Evolutionary conservation across 2,329 filamentous ascomycete genomes (phyloP), one percentile per base, ranked within the genome.

Genomic region (Sclerotinia minor): DNA sequence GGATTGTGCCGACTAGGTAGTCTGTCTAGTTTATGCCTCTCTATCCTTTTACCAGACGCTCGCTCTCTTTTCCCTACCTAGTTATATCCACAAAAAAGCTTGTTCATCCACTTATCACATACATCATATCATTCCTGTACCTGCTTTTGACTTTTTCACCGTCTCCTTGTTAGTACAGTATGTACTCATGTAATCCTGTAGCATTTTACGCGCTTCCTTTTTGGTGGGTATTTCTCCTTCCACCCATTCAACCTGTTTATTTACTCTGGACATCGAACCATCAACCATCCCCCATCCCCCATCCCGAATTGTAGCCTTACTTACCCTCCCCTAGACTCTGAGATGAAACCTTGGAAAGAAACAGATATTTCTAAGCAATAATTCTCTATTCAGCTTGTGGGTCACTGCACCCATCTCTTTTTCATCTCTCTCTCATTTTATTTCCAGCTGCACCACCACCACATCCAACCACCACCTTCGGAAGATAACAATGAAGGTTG

Each of bases 401-500:
- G 35, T 55, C 53, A 15, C 13, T 55, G 53, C 15, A 55, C 59
- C 19, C 59, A 26, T 50, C 45, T 52, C 41, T 21, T 29, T 17
- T 29, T 15, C n/a, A 41, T 41, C 17, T 32, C 26, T 21, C 53
- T 13, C 60, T 19, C 53, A 55, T 57, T 21, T 13, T 21, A 38
- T 15, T 15, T 41, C 4, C 4, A 41, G 38, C 38, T 41, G 38
- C 38, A 35, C 5, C 35, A 35, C 1, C 35, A 35, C 7, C 35
- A 7, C 7, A 35, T 9, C 35, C 7, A 9, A 2, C 35, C 7
- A 35, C 6, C 35, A 41, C 38, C 38, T 17, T 17, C 32, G 35
- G 41, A 65, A 44, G 32, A 65, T 65, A 65, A 58, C 38, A 35
- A 32, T 57, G 9, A 41, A 59, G 64, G 54, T 41, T 59, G 13